phyloP scores from a whole-genome alignment of 108 stramenopile species.

The Cyclotella baltica region DNA sequence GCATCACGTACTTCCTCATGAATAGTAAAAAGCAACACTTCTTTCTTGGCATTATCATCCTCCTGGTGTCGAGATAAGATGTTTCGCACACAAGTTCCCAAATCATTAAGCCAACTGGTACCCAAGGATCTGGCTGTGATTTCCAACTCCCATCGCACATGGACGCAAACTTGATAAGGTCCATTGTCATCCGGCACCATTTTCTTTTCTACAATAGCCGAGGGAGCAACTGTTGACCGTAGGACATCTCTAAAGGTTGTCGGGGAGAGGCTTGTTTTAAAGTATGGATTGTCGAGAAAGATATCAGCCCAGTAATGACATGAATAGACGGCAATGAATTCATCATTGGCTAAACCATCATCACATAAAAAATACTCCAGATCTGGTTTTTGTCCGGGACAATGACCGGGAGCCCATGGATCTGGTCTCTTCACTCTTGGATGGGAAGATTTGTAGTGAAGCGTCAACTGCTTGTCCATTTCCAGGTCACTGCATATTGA shows the following conservation, averaged over 20 bases:
- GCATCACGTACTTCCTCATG: slow-evolving; percentile 13
- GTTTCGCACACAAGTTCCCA: slow-evolving; percentile 13
- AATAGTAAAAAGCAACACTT: slow-evolving; percentile 15
- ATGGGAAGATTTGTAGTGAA: not conserved
- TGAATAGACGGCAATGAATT: slow-evolving; percentile 15
- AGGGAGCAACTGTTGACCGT: not conserved
- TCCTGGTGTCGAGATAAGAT: not conserved
- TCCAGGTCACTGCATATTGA: slow-evolving; percentile 16
- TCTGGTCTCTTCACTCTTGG: not conserved
- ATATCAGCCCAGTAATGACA: slow-evolving; percentile 18
- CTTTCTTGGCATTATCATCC: not conserved
- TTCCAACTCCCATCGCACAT: slow-evolving; percentile 6
- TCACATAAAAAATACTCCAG: slow-evolving; percentile 9
- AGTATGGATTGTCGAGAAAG: slow-evolving; percentile 13
- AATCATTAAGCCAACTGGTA: not conserved
- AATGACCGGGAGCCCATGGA: slow-evolving; percentile 1
- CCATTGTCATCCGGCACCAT: slow-evolving; percentile 12
- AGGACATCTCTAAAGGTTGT: not conserved
- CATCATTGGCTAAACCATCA: slow-evolving; percentile 2
- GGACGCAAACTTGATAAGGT: slow-evolving; percentile 18
- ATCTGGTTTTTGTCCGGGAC: not conserved
- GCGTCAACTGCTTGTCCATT: slow-evolving; percentile 1
- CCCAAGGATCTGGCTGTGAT: not conserved
- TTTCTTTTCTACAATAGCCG: not conserved
- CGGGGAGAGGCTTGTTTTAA: not conserved